Evolutionary conservation across 2,329 filamentous ascomycete genomes (phyloP).

Genomic region (Aspergillus intermedius): DNA sequence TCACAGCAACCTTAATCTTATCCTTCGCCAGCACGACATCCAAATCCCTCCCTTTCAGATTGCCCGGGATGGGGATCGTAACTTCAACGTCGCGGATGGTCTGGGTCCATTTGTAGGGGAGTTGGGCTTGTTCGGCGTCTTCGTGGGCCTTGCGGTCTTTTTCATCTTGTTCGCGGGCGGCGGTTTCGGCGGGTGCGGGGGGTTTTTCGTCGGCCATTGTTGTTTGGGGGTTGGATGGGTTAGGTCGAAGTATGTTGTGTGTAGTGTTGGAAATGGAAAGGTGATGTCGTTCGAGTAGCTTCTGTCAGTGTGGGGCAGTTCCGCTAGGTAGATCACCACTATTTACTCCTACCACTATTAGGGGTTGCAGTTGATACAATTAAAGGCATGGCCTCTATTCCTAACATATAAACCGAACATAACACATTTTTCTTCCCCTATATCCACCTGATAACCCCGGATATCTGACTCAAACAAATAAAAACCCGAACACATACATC

Average conservation of each 20-base stretch:
- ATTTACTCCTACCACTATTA: not conserved
- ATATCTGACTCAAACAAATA: not conserved
- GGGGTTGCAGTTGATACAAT: no score
- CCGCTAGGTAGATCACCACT: not conserved
- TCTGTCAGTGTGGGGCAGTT: constrained; percentile 1
- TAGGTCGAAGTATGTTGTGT: not conserved
- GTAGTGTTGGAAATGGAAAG: not conserved
- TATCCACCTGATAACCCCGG: not conserved
- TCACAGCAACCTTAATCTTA: constrained; percentile 71
- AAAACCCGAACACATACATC: not conserved
- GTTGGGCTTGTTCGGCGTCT: constrained; percentile 75
- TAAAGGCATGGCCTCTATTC: not conserved
- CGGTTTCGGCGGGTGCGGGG: constrained; percentile 23
- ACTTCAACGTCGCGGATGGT: constrained; percentile 84
- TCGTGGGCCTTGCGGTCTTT: constrained; percentile 63
- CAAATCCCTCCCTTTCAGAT: constrained; percentile 77
- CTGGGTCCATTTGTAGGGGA: constrained; percentile 97
- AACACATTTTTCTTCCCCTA: not conserved
- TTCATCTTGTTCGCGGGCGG: constrained; percentile 51
- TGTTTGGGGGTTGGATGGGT: constrained; percentile 1
- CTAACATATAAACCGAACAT: no score
- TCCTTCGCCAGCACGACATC: constrained; percentile 75
- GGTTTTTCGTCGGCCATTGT: constrained; percentile 28
- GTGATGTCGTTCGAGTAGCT: constrained; percentile 3
- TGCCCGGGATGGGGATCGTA: constrained; percentile 68